phyloP scores from a whole-genome alignment of 805 yeast species.

The Blastobotrys americana region DNA sequence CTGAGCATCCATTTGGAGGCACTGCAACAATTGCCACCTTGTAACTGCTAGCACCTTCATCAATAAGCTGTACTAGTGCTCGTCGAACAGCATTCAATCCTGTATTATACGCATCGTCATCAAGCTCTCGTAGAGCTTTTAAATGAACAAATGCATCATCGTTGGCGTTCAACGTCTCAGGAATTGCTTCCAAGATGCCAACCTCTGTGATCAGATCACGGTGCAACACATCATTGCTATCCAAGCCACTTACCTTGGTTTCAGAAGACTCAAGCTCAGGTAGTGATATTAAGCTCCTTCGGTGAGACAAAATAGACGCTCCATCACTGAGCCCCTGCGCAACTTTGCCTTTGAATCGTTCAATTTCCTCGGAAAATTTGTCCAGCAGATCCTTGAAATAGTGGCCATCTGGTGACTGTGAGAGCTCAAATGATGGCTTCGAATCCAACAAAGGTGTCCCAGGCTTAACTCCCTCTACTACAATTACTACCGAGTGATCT shows the following conservation, averaged over 20 bases:
- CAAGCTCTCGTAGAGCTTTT: constrained; percentile 3
- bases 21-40: constrained; percentile 9
- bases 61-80: constrained; percentile 7
- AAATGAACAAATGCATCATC: constrained; percentile 9
- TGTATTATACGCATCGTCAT: constrained; percentile 1
- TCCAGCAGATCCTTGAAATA: constrained; percentile 10
- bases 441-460: constrained; percentile 14
- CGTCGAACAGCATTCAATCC: constrained; percentile 3
- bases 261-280: background rate
- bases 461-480: constrained; percentile 17
- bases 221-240: background rate
- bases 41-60: constrained; percentile 1
- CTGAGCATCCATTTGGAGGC: constrained; percentile 7
- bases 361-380: constrained; percentile 8
- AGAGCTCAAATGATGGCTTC: constrained; percentile 16
- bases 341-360: constrained; percentile 9
- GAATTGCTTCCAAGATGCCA: constrained; percentile 1
- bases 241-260: background rate
- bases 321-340: constrained; percentile 6
- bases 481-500: constrained; percentile 16
- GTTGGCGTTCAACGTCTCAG: background rate
- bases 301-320: constrained; percentile 3
- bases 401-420: constrained; percentile 9
- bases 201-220: background rate
- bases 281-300: too few relatives aligned